These are phyloP conservation scores for Copromyces sp. DNA, from an alignment of 495 filamentous ascomycete genomes.

Conservation along the genomic window DNA sequence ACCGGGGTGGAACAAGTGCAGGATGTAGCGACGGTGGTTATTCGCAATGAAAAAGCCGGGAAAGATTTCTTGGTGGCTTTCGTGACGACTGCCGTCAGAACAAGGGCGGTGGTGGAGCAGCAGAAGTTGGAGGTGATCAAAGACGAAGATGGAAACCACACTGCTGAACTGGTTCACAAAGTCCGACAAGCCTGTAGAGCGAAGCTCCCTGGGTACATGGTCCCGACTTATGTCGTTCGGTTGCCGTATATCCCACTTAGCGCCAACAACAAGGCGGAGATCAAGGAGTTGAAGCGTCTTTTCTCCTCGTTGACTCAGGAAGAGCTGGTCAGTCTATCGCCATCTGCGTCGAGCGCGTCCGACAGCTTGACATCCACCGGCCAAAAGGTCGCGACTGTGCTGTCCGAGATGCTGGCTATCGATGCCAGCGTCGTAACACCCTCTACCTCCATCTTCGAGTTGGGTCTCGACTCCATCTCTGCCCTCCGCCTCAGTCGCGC, in stretches of 20 bases:
- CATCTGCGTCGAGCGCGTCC: background rate
- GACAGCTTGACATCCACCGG: slow-evolving; percentile 29
- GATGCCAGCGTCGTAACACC: slow-evolving; percentile 34
- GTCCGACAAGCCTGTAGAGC: slow-evolving; percentile 45
- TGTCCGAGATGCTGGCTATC: slow-evolving; percentile 40
- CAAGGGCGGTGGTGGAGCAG: background rate
- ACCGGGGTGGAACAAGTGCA: slow-evolving; percentile 31
- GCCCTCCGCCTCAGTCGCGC: slow-evolving; percentile 50
- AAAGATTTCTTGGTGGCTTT: slow-evolving; percentile 66
- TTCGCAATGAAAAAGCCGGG: slow-evolving; percentile 44
- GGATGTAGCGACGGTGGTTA: slow-evolving; percentile 57
- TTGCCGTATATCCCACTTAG: slow-evolving; percentile 53
- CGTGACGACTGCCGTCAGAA: slow-evolving; percentile 29
- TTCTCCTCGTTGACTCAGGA: slow-evolving; percentile 50
- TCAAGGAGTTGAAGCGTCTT: slow-evolving; percentile 47
- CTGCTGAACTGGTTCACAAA: slow-evolving; percentile 13
- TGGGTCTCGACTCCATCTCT: slow-evolving; percentile 76
- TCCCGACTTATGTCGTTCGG: slow-evolving; percentile 62
- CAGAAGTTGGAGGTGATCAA: slow-evolving; percentile 21
- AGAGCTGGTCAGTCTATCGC: slow-evolving; percentile 31
- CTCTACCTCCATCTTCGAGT: slow-evolving; percentile 62
- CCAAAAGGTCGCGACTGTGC: slow-evolving; percentile 35
- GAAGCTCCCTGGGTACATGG: slow-evolving; percentile 63
- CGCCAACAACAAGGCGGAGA: slow-evolving; percentile 64
- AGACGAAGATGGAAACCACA: slow-evolving; percentile 5